These are phyloP conservation scores for Quercus engelmannii DNA, from an alignment of 306 rosid species.

Conservation along the genomic window DNA sequence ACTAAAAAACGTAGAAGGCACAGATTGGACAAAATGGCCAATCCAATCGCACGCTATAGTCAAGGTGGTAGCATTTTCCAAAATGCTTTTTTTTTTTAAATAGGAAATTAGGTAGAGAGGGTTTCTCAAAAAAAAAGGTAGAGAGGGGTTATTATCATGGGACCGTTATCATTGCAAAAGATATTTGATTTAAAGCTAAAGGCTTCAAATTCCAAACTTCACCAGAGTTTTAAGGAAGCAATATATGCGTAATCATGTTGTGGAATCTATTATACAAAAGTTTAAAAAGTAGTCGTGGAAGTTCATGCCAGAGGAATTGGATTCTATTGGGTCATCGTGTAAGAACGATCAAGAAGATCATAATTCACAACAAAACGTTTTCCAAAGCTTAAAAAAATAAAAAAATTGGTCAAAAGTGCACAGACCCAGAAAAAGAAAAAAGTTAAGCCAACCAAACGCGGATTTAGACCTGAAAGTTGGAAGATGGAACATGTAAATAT, in stretches of 20 bases:
- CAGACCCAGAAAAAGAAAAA: background rate
- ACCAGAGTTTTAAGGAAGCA: background rate
- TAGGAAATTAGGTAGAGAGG: background rate
- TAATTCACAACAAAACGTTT: background rate
- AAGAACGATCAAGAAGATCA: background rate
- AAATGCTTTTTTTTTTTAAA: no score
- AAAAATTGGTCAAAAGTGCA: background rate
- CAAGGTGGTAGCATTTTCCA: no score
- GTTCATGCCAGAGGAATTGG: background rate
- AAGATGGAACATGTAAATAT: background rate
- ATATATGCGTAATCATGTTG: background rate
- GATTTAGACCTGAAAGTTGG: background rate
- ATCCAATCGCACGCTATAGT: no score
- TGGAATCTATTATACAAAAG: no score
- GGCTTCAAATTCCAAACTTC: background rate
- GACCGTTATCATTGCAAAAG: background rate
- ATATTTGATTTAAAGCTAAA: no score
- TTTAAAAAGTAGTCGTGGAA: background rate
- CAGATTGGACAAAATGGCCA: no score
- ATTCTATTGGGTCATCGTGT: background rate
- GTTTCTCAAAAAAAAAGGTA: no score
- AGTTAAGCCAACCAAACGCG: background rate
- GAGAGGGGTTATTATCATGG: background rate
- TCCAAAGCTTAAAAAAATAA: no score
- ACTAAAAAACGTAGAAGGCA: no score